These are phyloP conservation scores for Primulina huaijiensis DNA, from an alignment of 257 asterid genomes.

Conservation along the genomic window DNA sequence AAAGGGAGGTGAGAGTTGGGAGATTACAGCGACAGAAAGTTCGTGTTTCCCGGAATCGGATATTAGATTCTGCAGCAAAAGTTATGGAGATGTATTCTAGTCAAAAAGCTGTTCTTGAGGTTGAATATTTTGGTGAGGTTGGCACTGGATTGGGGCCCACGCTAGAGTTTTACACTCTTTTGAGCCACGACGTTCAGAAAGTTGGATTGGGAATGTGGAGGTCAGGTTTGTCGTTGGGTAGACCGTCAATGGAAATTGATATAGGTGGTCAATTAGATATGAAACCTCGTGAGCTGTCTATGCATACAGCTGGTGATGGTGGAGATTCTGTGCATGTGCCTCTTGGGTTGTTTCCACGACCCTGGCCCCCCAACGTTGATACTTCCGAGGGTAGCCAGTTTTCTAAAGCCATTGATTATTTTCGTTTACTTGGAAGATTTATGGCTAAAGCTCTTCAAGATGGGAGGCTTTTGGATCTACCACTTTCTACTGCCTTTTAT, in stretches of 20 bases:
- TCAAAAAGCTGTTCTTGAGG: conserved; percentile 98
- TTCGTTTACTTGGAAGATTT: conserved; percentile 83
- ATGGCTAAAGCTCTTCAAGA: conserved; percentile 99
- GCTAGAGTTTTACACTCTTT: conserved; percentile 87
- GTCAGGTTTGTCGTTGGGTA: conserved; percentile 39
- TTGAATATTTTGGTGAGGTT: conserved; percentile 99
- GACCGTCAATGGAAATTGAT: conserved; percentile 58
- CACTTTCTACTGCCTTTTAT: conserved; percentile 79
- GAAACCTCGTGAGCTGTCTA: conserved; percentile 20
- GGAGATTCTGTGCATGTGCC: conserved; percentile 67
- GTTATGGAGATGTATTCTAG: conserved; percentile 99
- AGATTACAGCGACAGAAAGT: conserved; percentile 95
- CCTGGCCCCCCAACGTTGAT: conserved; percentile 76
- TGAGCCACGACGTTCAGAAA: conserved; percentile 93
- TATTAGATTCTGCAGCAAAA: conserved; percentile 92
- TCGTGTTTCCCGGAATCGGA: conserved; percentile 89
- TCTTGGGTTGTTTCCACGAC: conserved; percentile 92
- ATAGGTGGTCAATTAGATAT: conserved; percentile 31
- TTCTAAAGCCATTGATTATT: conserved; percentile 64
- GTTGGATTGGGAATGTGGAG: conserved; percentile 90
- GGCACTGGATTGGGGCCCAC: conserved; percentile 99
- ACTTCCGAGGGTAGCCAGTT: conserved; percentile 62
- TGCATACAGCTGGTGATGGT: conserved; percentile 29
- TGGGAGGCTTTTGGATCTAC: conserved; percentile 94
- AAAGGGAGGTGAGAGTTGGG: conserved; percentile 83